These are phyloP conservation scores for Candida sp. DNA, from an alignment of 1,139 yeast species.

Conservation along the genomic window DNA sequence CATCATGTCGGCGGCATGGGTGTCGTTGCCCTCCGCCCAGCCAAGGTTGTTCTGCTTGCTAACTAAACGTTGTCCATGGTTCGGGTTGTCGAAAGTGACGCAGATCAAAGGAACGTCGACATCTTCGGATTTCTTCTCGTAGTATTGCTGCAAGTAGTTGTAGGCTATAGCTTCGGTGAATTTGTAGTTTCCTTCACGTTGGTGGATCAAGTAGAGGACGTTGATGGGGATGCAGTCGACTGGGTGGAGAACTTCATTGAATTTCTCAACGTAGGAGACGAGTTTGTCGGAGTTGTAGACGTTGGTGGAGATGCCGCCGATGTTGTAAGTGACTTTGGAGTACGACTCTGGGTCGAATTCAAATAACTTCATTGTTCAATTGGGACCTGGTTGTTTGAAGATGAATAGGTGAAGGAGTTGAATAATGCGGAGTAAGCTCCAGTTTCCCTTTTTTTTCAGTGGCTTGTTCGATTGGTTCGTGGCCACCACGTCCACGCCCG, in stretches of 20 bases:
- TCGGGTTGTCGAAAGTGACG: slow-evolving; percentile 60
- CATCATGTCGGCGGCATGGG: slow-evolving; percentile 59
- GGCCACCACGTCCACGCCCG: too few species aligned
- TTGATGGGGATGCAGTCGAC: slow-evolving; percentile 35
- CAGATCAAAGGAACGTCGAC: slow-evolving; percentile 41
- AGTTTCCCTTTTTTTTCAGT: background rate
- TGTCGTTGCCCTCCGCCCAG: slow-evolving; percentile 45
- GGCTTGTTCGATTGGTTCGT: too few species aligned
- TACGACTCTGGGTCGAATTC: slow-evolving; percentile 24
- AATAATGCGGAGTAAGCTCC: background rate
- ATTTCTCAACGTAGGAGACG: slow-evolving; percentile 24
- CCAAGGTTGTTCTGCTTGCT: slow-evolving; percentile 36
- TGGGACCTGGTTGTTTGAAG: background rate
- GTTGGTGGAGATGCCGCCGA: slow-evolving; percentile 39
- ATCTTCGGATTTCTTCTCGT: slow-evolving; percentile 18
- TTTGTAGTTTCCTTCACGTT: slow-evolving; percentile 32
- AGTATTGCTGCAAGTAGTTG: slow-evolving; percentile 29
- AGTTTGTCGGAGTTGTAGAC: slow-evolving; percentile 37
- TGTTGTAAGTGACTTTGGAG: slow-evolving; percentile 25
- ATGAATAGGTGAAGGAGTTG: background rate
- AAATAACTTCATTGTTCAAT: slow-evolving; percentile 19
- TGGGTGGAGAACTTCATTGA: slow-evolving; percentile 16
- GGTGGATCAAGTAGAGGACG: slow-evolving; percentile 45
- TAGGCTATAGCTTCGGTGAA: slow-evolving; percentile 37
- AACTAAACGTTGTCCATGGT: slow-evolving; percentile 59